phyloP scores from a whole-genome alignment of 805 yeast species.

The Monosporozyma aerobia region DNA sequence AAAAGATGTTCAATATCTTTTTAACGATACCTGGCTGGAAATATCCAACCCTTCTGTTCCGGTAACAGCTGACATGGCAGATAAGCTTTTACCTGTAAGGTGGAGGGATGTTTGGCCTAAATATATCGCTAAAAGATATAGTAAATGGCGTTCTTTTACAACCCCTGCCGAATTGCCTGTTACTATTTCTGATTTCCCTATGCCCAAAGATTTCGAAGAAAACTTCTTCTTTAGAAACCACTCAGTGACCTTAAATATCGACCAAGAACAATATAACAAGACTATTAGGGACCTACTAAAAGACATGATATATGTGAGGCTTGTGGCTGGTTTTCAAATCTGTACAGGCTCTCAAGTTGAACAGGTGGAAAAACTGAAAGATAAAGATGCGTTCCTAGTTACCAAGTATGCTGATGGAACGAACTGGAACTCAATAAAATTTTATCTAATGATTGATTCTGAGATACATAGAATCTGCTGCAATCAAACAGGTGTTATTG shows the following conservation, averaged over 20 bases:
- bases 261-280: conserved; percentile 40
- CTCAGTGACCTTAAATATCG: conserved; percentile 56
- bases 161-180: conserved; percentile 91
- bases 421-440: conserved; percentile 46
- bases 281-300: conserved; percentile 57
- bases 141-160: conserved; percentile 88
- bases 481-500: conserved; percentile 61
- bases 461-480: conserved; percentile 79
- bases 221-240: conserved; percentile 80
- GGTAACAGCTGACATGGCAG: conserved; percentile 43
- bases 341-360: conserved; percentile 65
- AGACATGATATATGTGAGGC: conserved; percentile 77
- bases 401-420: conserved; percentile 42
- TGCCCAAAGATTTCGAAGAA: conserved; percentile 52
- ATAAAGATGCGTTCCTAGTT: conserved; percentile 40
- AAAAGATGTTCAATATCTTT: conserved; percentile 1
- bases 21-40: conserved; percentile 43
- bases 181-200: conserved; percentile 70
- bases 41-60: conserved; percentile 73
- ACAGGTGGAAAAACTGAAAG: conserved; percentile 42
- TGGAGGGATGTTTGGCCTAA: conserved; percentile 90
- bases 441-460: conserved; percentile 69
- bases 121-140: conserved; percentile 51
- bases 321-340: conserved; percentile 84
- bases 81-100: conserved; percentile 59